Conservation (phyloP, 148 eudicot species). For the Vaccinium corymbosum region DNA sequence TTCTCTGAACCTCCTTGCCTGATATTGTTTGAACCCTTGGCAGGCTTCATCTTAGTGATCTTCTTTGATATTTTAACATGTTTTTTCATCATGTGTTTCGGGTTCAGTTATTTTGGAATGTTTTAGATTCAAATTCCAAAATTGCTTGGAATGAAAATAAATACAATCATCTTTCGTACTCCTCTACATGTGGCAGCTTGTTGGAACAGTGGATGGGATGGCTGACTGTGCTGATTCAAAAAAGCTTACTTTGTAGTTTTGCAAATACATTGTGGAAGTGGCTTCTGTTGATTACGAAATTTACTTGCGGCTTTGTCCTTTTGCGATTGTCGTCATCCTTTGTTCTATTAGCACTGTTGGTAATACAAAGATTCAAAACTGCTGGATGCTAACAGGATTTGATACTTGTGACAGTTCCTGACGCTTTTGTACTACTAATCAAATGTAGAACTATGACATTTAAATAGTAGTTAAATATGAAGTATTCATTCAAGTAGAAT, state of each 20-base stretch:
- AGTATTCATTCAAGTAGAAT: not conserved
- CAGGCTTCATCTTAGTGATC: not conserved
- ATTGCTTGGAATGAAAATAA: not conserved
- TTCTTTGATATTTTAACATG: not conserved
- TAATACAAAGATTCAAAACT: not conserved
- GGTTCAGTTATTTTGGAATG: not conserved
- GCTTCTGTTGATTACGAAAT: not conserved
- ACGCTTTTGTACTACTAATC: not conserved
- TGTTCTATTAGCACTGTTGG: not conserved
- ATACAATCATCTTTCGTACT: not conserved
- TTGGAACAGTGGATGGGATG: constrained; percentile 1
- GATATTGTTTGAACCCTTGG: not conserved
- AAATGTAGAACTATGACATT: not conserved
- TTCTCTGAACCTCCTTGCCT: not conserved
- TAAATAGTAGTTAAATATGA: not conserved
- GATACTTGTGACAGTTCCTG: constrained; percentile 2
- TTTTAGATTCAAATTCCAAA: not conserved
- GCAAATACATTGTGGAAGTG: not conserved
- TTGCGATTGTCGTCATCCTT: not conserved
- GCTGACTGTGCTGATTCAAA: not conserved
- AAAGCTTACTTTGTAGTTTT: not conserved
- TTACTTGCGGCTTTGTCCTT: not conserved
- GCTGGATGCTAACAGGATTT: not conserved
- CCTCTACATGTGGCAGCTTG: not conserved
- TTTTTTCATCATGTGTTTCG: not conserved